These are phyloP conservation scores for Trichoderma sp. DNA, from an alignment of 2,329 filamentous ascomycete species.

Conservation along the genomic window DNA sequence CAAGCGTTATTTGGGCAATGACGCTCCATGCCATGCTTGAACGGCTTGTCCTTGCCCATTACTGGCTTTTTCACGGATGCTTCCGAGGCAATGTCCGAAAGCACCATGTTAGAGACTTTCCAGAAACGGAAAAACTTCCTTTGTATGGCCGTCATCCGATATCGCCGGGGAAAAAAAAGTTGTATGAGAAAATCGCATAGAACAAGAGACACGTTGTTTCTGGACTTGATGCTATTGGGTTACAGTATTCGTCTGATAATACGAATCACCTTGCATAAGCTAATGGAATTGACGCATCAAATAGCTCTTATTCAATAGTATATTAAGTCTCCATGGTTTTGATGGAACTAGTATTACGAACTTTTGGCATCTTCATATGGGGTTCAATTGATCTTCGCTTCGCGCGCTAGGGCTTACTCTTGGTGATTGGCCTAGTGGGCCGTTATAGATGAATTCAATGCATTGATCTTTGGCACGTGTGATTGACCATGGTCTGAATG, in stretches of 20 bases:
- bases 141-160: not conserved
- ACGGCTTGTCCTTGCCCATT: not conserved
- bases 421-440: not conserved
- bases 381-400: not conserved
- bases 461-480: not conserved
- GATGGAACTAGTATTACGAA: not conserved
- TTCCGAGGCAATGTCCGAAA: not conserved
- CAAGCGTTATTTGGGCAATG: not conserved
- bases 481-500: not conserved
- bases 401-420: constrained; percentile 12
- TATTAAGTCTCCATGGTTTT: not conserved
- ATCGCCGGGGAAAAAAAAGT: not conserved
- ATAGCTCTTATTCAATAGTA: not conserved
- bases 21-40: not conserved
- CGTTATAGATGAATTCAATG: not conserved
- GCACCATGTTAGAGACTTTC: not conserved
- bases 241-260: not conserved
- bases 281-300: not conserved
- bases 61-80: not conserved
- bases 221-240: not conserved
- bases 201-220: not conserved
- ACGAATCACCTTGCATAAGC: not conserved
- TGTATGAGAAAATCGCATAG: not conserved
- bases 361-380: not conserved
- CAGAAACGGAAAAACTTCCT: not conserved